Evolutionary conservation across 139 green algal species (phyloP).

Genomic region (Picochlorum sp.): DNA sequence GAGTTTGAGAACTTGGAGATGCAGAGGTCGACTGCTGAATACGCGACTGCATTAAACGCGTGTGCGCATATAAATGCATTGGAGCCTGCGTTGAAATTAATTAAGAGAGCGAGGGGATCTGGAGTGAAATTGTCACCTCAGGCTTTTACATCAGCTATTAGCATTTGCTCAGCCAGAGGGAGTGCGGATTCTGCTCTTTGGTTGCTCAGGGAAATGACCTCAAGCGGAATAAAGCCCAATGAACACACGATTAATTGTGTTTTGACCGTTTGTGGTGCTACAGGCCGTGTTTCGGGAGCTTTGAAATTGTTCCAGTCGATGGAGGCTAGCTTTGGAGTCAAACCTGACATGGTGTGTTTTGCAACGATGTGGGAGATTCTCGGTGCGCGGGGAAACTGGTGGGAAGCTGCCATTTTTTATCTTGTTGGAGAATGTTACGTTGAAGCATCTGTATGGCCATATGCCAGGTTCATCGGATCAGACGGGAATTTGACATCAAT

Average conservation of each 20-base stretch:
- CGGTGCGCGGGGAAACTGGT: slow-evolving; percentile 6
- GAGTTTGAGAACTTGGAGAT: slow-evolving; percentile 13
- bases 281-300: slow-evolving; percentile 10
- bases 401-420: slow-evolving; percentile 1
- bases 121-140: slow-evolving; percentile 10
- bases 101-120: slow-evolving; percentile 5
- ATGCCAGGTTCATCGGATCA: background rate
- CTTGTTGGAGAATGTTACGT: background rate
- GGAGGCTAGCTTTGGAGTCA: background rate
- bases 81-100: slow-evolving; percentile 14
- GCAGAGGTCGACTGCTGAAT: background rate
- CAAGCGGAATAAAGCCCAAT: slow-evolving; percentile 17
- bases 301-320: slow-evolving; percentile 11
- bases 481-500: background rate
- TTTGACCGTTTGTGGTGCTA: slow-evolving; percentile 2
- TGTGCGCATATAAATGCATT: slow-evolving; percentile 17
- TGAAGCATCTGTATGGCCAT: background rate
- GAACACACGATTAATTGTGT: slow-evolving; percentile 3
- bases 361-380: slow-evolving; percentile 15
- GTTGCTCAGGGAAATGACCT: slow-evolving; percentile 19
- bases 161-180: background rate
- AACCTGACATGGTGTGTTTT: slow-evolving; percentile 18
- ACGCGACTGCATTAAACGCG: slow-evolving; percentile 15
- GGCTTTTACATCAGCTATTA: background rate
- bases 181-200: slow-evolving; percentile 7